A percentile compares a stretch with the other conserved stretches of the same genome.
Evolutionary conservation across 2,329 filamentous ascomycete genomes (phyloP).

Genomic region (Colletotrichum sp.): DNA sequence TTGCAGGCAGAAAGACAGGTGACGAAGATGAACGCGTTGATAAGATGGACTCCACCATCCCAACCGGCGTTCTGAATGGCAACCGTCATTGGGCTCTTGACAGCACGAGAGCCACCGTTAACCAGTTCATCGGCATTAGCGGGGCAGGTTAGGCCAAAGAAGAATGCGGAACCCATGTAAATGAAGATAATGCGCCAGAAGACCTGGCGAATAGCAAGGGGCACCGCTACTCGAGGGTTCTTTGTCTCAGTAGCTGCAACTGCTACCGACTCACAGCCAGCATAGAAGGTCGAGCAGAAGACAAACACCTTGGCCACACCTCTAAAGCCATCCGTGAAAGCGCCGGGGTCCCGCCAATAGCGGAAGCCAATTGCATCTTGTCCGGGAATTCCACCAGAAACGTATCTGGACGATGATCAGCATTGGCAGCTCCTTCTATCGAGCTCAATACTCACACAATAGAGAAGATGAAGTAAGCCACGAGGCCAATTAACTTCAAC

Average conservation of each 20-base stretch:
- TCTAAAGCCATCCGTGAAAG: conserved; percentile 71
- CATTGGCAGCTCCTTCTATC: background rate
- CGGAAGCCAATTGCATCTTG: conserved; percentile 65
- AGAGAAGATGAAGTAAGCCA: conserved; percentile 76
- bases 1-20: conserved; percentile 77
- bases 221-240: conserved; percentile 61
- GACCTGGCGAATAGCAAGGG: conserved; percentile 63
- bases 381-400: conserved; percentile 68
- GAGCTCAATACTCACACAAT: conserved; percentile 53
- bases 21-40: conserved; percentile 79
- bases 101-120: conserved; percentile 63
- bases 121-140: conserved; percentile 69
- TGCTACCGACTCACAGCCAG: conserved; percentile 68
- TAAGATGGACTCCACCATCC: conserved; percentile 74
- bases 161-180: conserved; percentile 74
- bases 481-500: conserved; percentile 71
- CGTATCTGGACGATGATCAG: conserved; percentile 48
- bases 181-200: conserved; percentile 67
- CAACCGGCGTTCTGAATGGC: conserved; percentile 77
- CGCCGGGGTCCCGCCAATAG: conserved; percentile 75
- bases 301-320: conserved; percentile 71
- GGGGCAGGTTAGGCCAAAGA: conserved; percentile 77
- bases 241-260: conserved; percentile 67
- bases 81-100: conserved; percentile 76
- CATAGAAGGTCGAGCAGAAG: conserved; percentile 73